Evolutionary conservation across 192 early-diverging fungal genomes (phyloP), one percentile per base, ranked within the genome.

Genomic region (Physocladia obscura): DNA sequence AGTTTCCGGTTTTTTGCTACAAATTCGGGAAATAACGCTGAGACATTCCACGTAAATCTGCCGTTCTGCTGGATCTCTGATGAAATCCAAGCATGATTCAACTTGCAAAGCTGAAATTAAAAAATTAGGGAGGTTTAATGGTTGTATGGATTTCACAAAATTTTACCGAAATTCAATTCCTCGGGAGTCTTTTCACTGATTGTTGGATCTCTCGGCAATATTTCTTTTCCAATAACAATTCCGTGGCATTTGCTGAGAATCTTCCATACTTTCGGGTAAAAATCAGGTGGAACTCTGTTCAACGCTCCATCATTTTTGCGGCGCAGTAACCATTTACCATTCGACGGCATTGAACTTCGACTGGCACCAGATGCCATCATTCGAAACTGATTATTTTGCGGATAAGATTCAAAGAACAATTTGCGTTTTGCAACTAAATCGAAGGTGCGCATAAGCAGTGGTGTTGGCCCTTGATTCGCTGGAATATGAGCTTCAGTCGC

Each of bases 251-350:
- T 74, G 11, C 82, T 84, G 2, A 93, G 74, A n/a, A 93, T 79
- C 19, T 78, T 73, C 88, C 90, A 91, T 2, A 91, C 90, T 37
- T 83, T 87, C 3, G 91, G 84, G 67, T 92, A 94, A 55, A 94
- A 94, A 49, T 87, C 82, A 3, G 71, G 68, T 6, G 93, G 91
- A 0, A 91, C 91, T 34, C 93, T 82, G 74, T 93, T 92, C 24
- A 94, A 73, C 1, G 93, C 89, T 22, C 93, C 93, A 70, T 94
- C 93, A 65, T 93, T 92, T 72, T 87, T 89, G 48, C 93, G 79
- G 32, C 91, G 83, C 5, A 90, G 76, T 57, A 92, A 71, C 91
- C 91, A 92, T 24, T 70, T 37, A 11, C 84, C 84, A 40, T 77
- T 73, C 5, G 73, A 79, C 2, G 84, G 84, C 72, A 83, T 62